A percentile compares a stretch with the other conserved stretches of the same genome.
Conservation (phyloP, 371 early-diverging fungal genomes). For the Syncephalastrum sp. region DNA sequence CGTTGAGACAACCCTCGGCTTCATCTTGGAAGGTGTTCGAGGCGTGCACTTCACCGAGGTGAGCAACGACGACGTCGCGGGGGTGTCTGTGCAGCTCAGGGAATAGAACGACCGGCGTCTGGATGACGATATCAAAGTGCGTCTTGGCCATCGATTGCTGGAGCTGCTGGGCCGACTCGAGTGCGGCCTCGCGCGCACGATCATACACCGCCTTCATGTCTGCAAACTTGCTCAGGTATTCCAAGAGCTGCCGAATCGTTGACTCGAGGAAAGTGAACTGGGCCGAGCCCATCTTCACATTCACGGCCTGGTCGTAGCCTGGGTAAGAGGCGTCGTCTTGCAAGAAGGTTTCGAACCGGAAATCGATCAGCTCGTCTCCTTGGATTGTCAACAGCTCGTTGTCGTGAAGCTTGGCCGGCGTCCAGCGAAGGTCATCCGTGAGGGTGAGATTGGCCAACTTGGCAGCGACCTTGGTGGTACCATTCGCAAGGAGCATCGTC, state of each 20-base stretch:
- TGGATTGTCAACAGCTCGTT: conserved; percentile 77
- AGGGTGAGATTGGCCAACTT: conserved; percentile 85
- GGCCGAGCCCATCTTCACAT: conserved; percentile 81
- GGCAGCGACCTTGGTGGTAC: conserved; percentile 71
- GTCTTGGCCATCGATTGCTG: conserved; percentile 65
- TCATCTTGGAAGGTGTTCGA: conserved; percentile 66
- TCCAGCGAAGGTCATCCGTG: conserved; percentile 56
- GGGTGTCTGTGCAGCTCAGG: conserved; percentile 61
- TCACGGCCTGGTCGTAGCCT: conserved; percentile 83
- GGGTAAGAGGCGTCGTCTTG: conserved; percentile 60
- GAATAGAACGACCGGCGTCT: conserved; percentile 88
- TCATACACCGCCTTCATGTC: conserved; percentile 89
- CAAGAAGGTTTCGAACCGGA: conserved; percentile 79
- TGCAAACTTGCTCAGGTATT: conserved; percentile 76
- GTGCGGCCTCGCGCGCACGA: conserved; percentile 83
- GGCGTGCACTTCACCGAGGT: conserved; percentile 87
- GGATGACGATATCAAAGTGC: conserved; percentile 85
- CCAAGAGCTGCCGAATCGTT: conserved; percentile 54
- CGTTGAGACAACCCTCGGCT: conserved; percentile 49
- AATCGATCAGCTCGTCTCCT: conserved; percentile 86
- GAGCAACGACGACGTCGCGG: conserved; percentile 67
- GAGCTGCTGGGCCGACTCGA: conserved; percentile 78
- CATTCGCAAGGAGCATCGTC: conserved; percentile 59
- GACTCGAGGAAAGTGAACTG: conserved; percentile 69
- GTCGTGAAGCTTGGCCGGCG: not conserved